These are phyloP conservation scores for Cylindrodendrum hubeiense DNA, from an alignment of 2,329 filamentous ascomycete species.

Conservation along the genomic window DNA sequence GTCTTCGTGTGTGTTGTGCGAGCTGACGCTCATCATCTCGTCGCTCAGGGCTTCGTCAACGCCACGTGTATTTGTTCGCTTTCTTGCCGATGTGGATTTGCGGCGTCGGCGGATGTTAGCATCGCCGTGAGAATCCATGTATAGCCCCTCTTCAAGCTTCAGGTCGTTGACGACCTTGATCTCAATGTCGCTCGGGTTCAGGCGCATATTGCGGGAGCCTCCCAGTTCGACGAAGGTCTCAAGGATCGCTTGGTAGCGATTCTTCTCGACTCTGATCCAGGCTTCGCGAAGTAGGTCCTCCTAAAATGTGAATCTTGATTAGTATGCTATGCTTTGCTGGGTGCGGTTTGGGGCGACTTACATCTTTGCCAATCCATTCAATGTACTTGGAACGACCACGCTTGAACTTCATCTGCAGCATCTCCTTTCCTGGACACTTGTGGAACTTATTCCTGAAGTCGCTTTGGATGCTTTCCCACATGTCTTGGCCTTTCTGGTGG, in stretches of 20 bases:
- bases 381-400: conserved; percentile 63
- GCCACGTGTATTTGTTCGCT: conserved; percentile 39
- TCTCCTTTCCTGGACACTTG: conserved; percentile 58
- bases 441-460: conserved; percentile 54
- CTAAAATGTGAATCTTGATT: conserved; percentile 43
- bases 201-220: conserved; percentile 61
- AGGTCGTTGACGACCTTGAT: conserved; percentile 61
- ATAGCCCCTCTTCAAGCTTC: conserved; percentile 53
- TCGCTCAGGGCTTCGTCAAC: conserved; percentile 49
- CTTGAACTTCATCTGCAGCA: conserved; percentile 68
- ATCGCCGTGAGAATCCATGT: conserved; percentile 55
- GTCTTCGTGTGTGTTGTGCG: conserved; percentile 51
- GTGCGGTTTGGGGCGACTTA: conserved; percentile 49
- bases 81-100: conserved; percentile 51
- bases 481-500: conserved; percentile 65
- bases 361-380: conserved; percentile 63
- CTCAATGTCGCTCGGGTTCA: conserved; percentile 64
- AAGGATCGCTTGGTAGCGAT: conserved; percentile 57
- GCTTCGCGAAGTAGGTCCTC: conserved; percentile 56
- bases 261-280: conserved; percentile 55
- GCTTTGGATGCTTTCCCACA: conserved; percentile 67
- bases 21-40: conserved; percentile 53
- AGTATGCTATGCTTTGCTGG: conserved; percentile 6
- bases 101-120: conserved; percentile 55
- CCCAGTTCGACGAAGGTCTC: conserved; percentile 62